A percentile compares a stretch with the other conserved stretches of the same genome.
These are phyloP conservation scores for Fusarium dimerum DNA, from an alignment of 2,329 filamentous ascomycete genomes.

Conservation along the genomic window DNA sequence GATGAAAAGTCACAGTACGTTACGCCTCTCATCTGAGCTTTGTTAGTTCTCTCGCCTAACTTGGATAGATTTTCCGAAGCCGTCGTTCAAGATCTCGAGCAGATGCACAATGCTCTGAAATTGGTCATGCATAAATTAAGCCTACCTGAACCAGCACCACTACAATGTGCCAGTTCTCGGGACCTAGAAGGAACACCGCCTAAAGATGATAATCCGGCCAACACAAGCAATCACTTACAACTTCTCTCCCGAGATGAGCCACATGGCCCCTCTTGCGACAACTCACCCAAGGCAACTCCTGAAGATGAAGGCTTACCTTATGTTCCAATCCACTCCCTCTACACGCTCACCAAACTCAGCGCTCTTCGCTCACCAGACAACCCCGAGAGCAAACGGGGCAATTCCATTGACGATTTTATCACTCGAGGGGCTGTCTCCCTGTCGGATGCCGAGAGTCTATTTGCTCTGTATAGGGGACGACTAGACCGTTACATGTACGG, in stretches of 20 bases:
- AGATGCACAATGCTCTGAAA: conserved; percentile 26
- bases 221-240: conserved; percentile 5
- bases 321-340: conserved; percentile 41
- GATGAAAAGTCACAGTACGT: conserved; percentile 42
- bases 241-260: conserved; percentile 18
- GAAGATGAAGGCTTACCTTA: conserved; percentile 40
- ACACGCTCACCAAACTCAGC: conserved; percentile 39
- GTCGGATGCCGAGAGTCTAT: conserved; percentile 52
- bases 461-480: conserved; percentile 50
- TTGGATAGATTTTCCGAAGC: conserved; percentile 14
- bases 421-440: conserved; percentile 43
- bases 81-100: conserved; percentile 26
- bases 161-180: conserved; percentile 22
- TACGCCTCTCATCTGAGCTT: not conserved
- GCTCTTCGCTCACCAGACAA: conserved; percentile 38
- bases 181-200: conserved; percentile 25
- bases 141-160: conserved; percentile 23
- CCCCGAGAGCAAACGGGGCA: conserved; percentile 20
- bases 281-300: conserved; percentile 30
- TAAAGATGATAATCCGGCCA: conserved; percentile 17
- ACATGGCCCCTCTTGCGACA: conserved; percentile 30
- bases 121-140: conserved; percentile 28
- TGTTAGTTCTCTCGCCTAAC: not conserved
- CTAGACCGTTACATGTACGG: conserved; percentile 56
- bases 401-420: conserved; percentile 36